Conservation (phyloP, 1,139 yeast species). For the Scheffersomyces parashehatae region DNA sequence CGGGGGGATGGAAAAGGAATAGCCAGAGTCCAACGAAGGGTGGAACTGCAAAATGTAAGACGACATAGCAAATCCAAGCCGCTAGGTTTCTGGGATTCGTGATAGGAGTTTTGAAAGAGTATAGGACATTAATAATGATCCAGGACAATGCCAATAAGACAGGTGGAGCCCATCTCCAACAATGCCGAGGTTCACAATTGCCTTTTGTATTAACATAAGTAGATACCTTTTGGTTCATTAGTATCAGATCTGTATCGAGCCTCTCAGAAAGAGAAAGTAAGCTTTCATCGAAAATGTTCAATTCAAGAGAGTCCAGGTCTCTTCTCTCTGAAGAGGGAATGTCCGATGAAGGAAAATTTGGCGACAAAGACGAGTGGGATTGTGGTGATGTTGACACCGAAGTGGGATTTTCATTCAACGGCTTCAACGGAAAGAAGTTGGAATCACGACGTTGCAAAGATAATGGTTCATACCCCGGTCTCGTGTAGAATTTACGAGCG, state of each 20-base stretch:
- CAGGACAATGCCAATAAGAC: constrained; percentile 12
- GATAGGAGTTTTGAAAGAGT: constrained; percentile 8
- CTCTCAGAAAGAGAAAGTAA: too few relatives aligned
- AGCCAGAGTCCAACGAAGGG: constrained; percentile 13
- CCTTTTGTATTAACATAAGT: constrained; percentile 2
- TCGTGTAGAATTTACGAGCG: neutral
- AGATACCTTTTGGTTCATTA: neutral
- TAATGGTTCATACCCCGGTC: too few relatives aligned
- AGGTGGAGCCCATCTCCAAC: constrained; percentile 14
- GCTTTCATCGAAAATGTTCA: too few relatives aligned
- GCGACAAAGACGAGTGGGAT: too few relatives aligned
- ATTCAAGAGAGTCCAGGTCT: too few relatives aligned
- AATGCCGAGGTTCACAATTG: constrained; percentile 4
- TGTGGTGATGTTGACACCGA: too few relatives aligned
- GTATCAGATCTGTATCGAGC: too few relatives aligned
- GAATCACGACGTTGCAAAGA: too few relatives aligned
- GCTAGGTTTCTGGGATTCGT: constrained; percentile 9
- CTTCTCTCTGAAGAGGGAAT: too few relatives aligned
- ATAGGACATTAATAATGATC: constrained; percentile 11
- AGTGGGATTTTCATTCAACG: too few relatives aligned
- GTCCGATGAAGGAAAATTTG: too few relatives aligned
- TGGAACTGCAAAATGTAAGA: constrained; percentile 15
- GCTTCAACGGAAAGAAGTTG: too few relatives aligned
- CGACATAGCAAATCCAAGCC: constrained; percentile 16
- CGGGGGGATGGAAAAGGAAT: constrained; percentile 16